Percentiles rank a stretch among this genome's conserved stretches.
These are phyloP conservation scores for Fennellomyces sp. DNA, from an alignment of 371 early-diverging fungal species.

Conservation along the genomic window DNA sequence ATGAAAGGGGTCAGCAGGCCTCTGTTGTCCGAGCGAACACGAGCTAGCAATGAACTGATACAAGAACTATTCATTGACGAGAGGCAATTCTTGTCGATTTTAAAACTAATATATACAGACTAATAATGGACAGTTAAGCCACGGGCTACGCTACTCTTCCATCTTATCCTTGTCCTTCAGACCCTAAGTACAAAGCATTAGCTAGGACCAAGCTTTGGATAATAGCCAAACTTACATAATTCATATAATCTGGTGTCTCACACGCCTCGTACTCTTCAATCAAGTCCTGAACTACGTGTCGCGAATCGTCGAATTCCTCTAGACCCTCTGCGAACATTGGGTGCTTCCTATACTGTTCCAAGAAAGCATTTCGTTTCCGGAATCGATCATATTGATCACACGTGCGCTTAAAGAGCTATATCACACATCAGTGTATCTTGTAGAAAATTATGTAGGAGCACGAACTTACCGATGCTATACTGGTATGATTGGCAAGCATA, in stretches of 20 bases:
- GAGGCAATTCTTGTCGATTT: too few species aligned
- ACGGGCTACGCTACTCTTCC: too few species aligned
- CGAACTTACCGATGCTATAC: conserved; percentile 80
- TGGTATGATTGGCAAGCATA: conserved; percentile 98
- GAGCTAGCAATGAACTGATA: too few species aligned
- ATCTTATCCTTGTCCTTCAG: conserved; percentile 9
- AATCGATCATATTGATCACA: conserved; percentile 97
- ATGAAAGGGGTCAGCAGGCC: too few species aligned
- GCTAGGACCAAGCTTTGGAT: too few species aligned
- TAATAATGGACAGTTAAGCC: too few species aligned
- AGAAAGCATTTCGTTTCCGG: conserved; percentile 97
- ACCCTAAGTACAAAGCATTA: not conserved
- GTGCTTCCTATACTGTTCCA: conserved; percentile 94
- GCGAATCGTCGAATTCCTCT: conserved; percentile 92
- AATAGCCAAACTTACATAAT: conserved; percentile 33
- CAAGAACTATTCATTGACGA: too few species aligned
- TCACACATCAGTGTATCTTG: not conserved
- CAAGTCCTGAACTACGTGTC: conserved; percentile 87
- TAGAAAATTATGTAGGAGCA: not conserved
- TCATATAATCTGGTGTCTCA: conserved; percentile 86
- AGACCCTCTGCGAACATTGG: conserved; percentile 82
- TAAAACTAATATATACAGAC: too few species aligned
- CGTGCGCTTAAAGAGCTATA: conserved; percentile 90
- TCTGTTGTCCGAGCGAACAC: too few species aligned
- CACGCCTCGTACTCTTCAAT: conserved; percentile 95